Evolutionary conservation across 345 rosid genomes (phyloP).

Genomic region (Citrus inodora): DNA sequence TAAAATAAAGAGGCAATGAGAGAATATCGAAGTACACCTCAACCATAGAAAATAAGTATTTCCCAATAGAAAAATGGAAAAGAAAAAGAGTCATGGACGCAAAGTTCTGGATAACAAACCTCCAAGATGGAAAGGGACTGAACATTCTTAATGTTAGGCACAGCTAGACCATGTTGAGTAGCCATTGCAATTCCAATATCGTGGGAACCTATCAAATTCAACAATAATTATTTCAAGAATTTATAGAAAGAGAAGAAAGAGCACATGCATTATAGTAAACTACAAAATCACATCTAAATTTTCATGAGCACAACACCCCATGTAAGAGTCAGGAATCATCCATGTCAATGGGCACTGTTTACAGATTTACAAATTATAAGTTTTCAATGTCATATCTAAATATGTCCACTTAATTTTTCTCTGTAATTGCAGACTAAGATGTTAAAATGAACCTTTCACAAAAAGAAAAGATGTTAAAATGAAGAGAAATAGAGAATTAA

Average conservation of each 20-base stretch:
- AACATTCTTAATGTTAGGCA: conserved; percentile 90
- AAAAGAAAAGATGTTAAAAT: not conserved
- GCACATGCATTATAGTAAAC: not conserved
- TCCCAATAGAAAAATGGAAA: not conserved
- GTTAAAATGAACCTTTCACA: not conserved
- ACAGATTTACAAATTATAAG: not conserved
- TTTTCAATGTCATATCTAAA: not conserved
- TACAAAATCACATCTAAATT: not conserved
- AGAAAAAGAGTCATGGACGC: not conserved
- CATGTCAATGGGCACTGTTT: not conserved
- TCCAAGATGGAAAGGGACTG: conserved; percentile 72
- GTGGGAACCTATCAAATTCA: conserved; percentile 61
- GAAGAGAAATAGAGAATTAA: not conserved
- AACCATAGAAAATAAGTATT: not conserved
- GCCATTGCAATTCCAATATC: conserved; percentile 97
- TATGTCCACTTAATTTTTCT: not conserved
- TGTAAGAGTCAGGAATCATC: not conserved
- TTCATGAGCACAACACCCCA: not conserved
- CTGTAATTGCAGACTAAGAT: not conserved
- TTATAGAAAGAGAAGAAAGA: not conserved
- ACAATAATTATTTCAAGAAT: not conserved
- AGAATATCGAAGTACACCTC: not conserved
- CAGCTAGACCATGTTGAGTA: conserved; percentile 80
- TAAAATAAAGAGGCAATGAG: not conserved
- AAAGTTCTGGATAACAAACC: conserved; percentile 33